Evolutionary conservation across 2,329 filamentous ascomycete species (phyloP).

Genomic region (Rosellinia necatrix): DNA sequence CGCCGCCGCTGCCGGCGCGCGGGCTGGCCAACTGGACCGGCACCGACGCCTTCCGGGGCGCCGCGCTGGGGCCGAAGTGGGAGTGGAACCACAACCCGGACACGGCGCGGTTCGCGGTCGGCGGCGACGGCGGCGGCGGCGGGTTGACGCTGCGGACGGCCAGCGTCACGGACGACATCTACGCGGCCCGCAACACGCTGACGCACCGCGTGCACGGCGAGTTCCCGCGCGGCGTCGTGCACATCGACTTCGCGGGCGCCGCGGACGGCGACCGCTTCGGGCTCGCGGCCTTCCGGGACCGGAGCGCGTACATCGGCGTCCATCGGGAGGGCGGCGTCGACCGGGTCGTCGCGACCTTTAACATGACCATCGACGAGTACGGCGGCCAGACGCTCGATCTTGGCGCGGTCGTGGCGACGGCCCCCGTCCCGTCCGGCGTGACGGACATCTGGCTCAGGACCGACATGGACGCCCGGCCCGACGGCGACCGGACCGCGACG

Average conservation of each 20-base stretch:
- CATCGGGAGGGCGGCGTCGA: slow-evolving; percentile 42
- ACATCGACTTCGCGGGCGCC: slow-evolving; percentile 54
- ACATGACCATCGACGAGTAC: slow-evolving; percentile 45
- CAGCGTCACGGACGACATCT: slow-evolving; percentile 57
- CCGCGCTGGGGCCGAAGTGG: slow-evolving; percentile 51
- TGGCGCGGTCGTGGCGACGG: slow-evolving; percentile 39
- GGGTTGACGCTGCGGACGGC: slow-evolving; percentile 54
- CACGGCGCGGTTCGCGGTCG: slow-evolving; percentile 48
- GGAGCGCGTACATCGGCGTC: slow-evolving; percentile 57
- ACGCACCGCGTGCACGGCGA: slow-evolving; percentile 51
- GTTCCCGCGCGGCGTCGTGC: slow-evolving; percentile 54
- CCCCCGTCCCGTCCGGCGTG: slow-evolving; percentile 36
- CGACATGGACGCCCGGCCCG: slow-evolving; percentile 42
- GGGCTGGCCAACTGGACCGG: slow-evolving; percentile 40
- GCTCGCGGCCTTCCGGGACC: slow-evolving; percentile 58
- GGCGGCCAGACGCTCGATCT: slow-evolving; percentile 36
- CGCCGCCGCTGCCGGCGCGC: slow-evolving; percentile 40
- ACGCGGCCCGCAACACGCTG: slow-evolving; percentile 51
- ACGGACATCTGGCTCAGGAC: slow-evolving; percentile 45
- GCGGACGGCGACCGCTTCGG: slow-evolving; percentile 57
- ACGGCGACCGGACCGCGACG: slow-evolving; percentile 34
- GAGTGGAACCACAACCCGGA: slow-evolving; percentile 69
- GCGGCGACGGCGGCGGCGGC: slow-evolving; percentile 46
- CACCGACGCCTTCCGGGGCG: slow-evolving; percentile 51
- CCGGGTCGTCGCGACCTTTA: slow-evolving; percentile 43